Conservation (phyloP, 768 basidiomycete genomes). For the Leccinum subgranulosum region DNA sequence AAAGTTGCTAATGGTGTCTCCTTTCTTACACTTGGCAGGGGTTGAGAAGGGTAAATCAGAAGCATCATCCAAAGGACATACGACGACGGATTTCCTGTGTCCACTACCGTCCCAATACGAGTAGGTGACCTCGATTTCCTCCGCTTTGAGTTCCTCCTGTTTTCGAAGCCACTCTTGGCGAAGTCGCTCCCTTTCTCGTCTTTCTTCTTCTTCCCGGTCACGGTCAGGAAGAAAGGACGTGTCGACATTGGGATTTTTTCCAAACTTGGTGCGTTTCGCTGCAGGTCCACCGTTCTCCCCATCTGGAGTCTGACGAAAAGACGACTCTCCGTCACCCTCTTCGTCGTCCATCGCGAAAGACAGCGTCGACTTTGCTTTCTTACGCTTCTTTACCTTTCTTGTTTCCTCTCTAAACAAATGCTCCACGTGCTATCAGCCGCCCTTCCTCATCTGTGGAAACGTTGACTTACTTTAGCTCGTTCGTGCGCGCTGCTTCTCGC, state of each 20-base stretch:
- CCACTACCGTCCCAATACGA: constrained; percentile 99
- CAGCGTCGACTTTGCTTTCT: constrained; percentile 86
- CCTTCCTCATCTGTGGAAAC: constrained; percentile 26
- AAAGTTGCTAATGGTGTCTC: constrained; percentile 83
- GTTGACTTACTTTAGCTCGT: constrained; percentile 78
- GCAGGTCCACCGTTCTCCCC: constrained; percentile 44
- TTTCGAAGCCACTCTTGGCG: constrained; percentile 83
- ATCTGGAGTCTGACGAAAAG: constrained; percentile 37
- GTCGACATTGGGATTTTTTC: constrained; percentile 95
- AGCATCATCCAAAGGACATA: constrained; percentile 38
- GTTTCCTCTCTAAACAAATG: constrained; percentile 82
- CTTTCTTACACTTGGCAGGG: constrained; percentile 84
- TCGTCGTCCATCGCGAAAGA: constrained; percentile 91
- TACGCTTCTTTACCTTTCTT: constrained; percentile 88
- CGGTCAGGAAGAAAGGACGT: constrained; percentile 98
- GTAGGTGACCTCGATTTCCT: constrained; percentile 88
- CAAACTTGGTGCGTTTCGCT: constrained; percentile 72
- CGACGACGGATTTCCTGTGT: constrained; percentile 87
- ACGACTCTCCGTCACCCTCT: constrained; percentile 44
- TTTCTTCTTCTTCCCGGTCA: constrained; percentile 93
- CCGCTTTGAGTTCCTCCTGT: constrained; percentile 66
- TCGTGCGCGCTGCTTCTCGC: constrained; percentile 81
- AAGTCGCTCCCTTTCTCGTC: constrained; percentile 82
- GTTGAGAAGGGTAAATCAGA: neutral
- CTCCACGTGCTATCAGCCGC: constrained; percentile 78